phyloP scores from a whole-genome alignment of 2,329 filamentous ascomycete species.

The Fusarium sp. region DNA sequence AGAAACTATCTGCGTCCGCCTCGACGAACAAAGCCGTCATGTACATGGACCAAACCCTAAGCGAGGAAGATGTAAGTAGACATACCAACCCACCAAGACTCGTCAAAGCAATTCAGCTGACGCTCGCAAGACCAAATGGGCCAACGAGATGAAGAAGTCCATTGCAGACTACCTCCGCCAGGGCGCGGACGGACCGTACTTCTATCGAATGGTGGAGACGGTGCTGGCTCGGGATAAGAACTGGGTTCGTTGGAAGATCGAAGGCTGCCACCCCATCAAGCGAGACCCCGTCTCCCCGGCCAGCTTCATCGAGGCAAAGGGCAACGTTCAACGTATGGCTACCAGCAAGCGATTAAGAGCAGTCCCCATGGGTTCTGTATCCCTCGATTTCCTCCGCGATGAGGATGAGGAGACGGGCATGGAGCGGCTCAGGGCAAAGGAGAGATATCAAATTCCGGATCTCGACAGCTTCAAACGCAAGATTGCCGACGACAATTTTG shows the following conservation, averaged over 20 bases:
- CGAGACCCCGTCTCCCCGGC: constrained; percentile 78
- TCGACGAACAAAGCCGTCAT: constrained; percentile 88
- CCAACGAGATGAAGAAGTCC: constrained; percentile 79
- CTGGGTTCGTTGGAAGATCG: constrained; percentile 98
- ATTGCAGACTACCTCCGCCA: constrained; percentile 89
- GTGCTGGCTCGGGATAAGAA: constrained; percentile 97
- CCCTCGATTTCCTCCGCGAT: constrained; percentile 84
- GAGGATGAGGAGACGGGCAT: constrained; percentile 72
- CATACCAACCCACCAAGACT: neutral
- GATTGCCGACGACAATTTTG: constrained; percentile 86
- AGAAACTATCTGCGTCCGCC: constrained; percentile 78
- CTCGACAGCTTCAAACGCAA: constrained; percentile 79
- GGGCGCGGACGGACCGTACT: constrained; percentile 89
- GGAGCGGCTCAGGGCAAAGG: constrained; percentile 77
- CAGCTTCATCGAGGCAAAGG: constrained; percentile 79
- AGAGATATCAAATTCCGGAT: constrained; percentile 78
- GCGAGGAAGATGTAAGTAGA: constrained; percentile 83
- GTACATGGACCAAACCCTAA: constrained; percentile 80
- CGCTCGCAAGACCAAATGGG: constrained; percentile 81
- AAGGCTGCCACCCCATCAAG: constrained; percentile 91
- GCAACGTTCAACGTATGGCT: constrained; percentile 75
- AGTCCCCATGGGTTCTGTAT: constrained; percentile 79
- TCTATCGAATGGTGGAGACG: constrained; percentile 96
- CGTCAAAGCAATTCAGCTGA: constrained; percentile 14
- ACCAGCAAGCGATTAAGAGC: constrained; percentile 80